phyloP scores from a whole-genome alignment of 2,329 filamentous ascomycete genomes.

The Aspergillus sp. region DNA sequence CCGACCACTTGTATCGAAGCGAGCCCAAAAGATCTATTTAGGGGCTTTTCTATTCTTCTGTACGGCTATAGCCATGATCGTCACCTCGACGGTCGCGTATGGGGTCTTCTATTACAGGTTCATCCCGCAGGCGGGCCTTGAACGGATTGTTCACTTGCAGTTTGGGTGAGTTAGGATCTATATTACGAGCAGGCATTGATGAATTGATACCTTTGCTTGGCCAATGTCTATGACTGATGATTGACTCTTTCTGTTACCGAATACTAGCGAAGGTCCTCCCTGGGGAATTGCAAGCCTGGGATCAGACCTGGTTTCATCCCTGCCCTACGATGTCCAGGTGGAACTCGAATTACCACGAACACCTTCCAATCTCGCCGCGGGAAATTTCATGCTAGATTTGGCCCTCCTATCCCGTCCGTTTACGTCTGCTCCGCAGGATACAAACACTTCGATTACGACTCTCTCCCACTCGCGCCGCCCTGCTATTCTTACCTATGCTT shows the following conservation, averaged over 20 bases:
- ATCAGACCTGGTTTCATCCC: slow-evolving; percentile 64
- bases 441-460: slow-evolving; percentile 41
- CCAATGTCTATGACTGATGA: neutral
- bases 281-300: slow-evolving; percentile 55
- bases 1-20: slow-evolving; percentile 59
- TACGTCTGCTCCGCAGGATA: slow-evolving; percentile 29
- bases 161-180: slow-evolving; percentile 53
- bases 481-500: slow-evolving; percentile 77
- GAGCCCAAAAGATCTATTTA: slow-evolving; percentile 66
- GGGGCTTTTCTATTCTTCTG: slow-evolving; percentile 57
- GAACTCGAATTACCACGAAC: slow-evolving; percentile 76
- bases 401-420: slow-evolving; percentile 61
- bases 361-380: slow-evolving; percentile 69
- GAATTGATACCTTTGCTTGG: neutral
- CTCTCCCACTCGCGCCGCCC: slow-evolving; percentile 70
- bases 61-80: slow-evolving; percentile 58
- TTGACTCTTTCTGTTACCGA: slow-evolving; percentile 9
- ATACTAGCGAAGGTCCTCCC: slow-evolving; percentile 47
- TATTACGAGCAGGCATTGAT: neutral
- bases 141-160: slow-evolving; percentile 65
- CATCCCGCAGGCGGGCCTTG: slow-evolving; percentile 65
- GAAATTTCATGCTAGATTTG: slow-evolving; percentile 94
- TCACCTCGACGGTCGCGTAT: slow-evolving; percentile 62
- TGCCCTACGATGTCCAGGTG: slow-evolving; percentile 82
- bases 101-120: slow-evolving; percentile 68